phyloP scores from a whole-genome alignment of 805 yeast genomes.

The Scheffersomyces amazonensis region DNA sequence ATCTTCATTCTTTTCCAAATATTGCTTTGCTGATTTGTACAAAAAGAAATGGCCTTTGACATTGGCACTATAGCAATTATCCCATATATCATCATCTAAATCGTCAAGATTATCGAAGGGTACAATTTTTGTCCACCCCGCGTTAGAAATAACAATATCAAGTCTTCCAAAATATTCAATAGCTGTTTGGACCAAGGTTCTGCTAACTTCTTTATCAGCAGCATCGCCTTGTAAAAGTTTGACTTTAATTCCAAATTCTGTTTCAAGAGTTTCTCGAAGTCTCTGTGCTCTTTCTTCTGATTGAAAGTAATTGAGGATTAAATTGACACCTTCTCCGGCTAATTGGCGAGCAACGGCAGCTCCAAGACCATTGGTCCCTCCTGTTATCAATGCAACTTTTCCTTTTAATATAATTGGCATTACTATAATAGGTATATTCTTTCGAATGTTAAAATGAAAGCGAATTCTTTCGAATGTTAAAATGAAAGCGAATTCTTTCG shows the following conservation, averaged over 20 bases:
- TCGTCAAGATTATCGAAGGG: conserved; percentile 27
- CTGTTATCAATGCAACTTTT: conserved; percentile 23
- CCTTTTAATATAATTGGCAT: conserved; percentile 9
- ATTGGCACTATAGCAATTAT: conserved; percentile 23
- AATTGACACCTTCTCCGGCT: conserved; percentile 31
- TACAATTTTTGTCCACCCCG: conserved; percentile 34
- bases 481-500: too few relatives aligned
- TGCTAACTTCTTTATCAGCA: conserved; percentile 14
- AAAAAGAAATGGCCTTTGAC: conserved; percentile 27
- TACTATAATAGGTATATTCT: too few relatives aligned
- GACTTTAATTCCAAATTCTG: conserved; percentile 13
- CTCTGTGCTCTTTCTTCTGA: conserved; percentile 25
- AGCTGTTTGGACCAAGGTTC: conserved; percentile 20
- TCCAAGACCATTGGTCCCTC: conserved; percentile 27
- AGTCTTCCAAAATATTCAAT: conserved; percentile 21
- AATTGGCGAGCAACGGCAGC: conserved; percentile 28
- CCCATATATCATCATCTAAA: conserved; percentile 30
- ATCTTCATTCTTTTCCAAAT: conserved; percentile 19
- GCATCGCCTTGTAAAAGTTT: conserved; percentile 22
- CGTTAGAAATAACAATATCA: conserved; percentile 37
- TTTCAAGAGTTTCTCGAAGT: conserved; percentile 12
- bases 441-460: too few relatives aligned
- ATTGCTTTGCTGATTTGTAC: conserved; percentile 22
- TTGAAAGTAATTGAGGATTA: conserved; percentile 29
- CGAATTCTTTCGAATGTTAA: too few relatives aligned